Evolutionary conservation across 2,329 filamentous ascomycete species (phyloP).

Genomic region (Colletotrichum eremochloae): DNA sequence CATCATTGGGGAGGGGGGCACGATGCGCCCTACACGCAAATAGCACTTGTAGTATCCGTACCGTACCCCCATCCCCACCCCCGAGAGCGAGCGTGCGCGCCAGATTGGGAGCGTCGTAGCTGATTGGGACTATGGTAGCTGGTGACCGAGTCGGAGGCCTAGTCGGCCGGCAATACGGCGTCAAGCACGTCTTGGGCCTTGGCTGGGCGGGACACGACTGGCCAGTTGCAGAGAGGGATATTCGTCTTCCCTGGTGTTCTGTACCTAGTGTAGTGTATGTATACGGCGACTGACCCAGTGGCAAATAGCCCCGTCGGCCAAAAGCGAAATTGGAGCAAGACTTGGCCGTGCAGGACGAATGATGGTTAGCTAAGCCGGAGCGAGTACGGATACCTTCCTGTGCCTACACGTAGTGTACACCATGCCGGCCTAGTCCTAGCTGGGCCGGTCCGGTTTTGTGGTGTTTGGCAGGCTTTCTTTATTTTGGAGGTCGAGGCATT

Average conservation of each 20-base stretch:
- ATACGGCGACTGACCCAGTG: background rate
- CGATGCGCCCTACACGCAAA: background rate
- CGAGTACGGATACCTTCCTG: background rate
- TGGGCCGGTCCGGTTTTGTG: background rate
- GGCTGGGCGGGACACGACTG: constrained; percentile 24
- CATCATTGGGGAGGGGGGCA: background rate
- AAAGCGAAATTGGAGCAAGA: constrained; percentile 5
- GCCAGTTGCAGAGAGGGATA: background rate
- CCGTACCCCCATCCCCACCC: no score
- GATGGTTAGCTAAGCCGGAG: background rate
- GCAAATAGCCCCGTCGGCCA: background rate
- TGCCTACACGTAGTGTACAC: no score
- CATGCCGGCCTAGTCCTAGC: background rate
- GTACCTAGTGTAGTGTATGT: no score
- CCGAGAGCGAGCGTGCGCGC: background rate
- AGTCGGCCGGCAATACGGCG: constrained; percentile 34
- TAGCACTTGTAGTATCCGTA: no score
- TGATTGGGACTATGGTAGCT: constrained; percentile 2
- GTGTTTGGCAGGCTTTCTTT: background rate
- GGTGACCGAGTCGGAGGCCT: background rate
- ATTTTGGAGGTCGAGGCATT: background rate
- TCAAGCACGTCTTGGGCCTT: constrained; percentile 31
- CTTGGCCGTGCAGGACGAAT: background rate
- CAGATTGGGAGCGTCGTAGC: background rate
- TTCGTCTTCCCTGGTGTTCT: background rate